phyloP scores from a whole-genome alignment of 345 rosid species.

The Pistacia integerrima region DNA sequence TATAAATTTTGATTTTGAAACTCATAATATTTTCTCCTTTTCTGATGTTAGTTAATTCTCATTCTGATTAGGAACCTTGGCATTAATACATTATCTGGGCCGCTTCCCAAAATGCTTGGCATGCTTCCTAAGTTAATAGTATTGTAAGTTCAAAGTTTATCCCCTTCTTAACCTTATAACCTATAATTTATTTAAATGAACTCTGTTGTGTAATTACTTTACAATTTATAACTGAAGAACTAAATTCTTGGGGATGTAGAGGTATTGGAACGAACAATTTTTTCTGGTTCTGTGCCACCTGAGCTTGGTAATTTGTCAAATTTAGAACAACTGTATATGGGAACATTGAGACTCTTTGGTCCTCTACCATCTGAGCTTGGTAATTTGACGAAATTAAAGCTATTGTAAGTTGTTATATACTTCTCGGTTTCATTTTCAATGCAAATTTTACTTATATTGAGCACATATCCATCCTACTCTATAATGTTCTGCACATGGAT shows the following conservation, averaged over 20 bases:
- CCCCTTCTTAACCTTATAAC: no score
- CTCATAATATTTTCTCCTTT: no score
- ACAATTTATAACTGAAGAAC: no score
- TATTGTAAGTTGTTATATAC: conserved; percentile 45
- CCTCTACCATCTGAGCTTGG: no score
- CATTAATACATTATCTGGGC: conserved; percentile 58
- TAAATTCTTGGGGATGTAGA: conserved; percentile 26
- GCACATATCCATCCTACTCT: no score
- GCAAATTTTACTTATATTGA: no score
- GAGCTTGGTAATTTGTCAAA: conserved; percentile 58
- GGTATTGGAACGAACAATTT: conserved; percentile 52
- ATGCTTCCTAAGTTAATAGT: conserved; percentile 44
- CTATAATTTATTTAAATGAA: conserved; percentile 25
- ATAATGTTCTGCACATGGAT: no score
- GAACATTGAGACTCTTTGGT: no score
- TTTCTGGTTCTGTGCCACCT: conserved; percentile 63
- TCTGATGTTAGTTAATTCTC: no score
- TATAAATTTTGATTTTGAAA: conserved; percentile 41
- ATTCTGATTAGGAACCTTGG: conserved; percentile 44
- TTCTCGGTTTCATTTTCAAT: not conserved
- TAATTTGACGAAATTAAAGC: no score
- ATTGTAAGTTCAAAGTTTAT: conserved; percentile 54
- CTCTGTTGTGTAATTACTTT: not conserved
- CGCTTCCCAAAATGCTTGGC: conserved; percentile 69
- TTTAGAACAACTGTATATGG: conserved; percentile 26